Base-by-base conservation (phyloP, 2,329 filamentous ascomycete genomes). In the Lecanicillium sp. region DNA sequence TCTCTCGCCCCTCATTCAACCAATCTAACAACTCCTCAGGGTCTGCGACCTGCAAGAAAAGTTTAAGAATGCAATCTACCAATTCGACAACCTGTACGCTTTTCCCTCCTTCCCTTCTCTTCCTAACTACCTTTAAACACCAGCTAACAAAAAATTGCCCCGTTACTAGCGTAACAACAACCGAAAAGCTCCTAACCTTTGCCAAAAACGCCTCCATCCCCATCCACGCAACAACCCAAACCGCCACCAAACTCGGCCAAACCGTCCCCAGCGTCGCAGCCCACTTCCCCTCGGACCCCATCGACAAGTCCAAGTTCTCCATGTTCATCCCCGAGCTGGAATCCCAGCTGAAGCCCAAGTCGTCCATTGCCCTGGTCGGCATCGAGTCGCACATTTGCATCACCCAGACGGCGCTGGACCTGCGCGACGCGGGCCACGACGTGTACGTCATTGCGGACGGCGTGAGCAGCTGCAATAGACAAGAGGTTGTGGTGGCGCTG, bases 331-430 rank as follows among this genome's bases (percentile, higher is more conserved):
- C 86, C 0, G 70, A 80, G 29, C 66, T 95, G 31, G 64, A 70
- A 18, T 46, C 50, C 45, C 25, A 51, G 33, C 50, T 62, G 15
- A 45, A 53, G 1, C 51, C 60, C 1, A 55, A 55, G 1, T 64
- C 75, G 16, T 73, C 81, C 51, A 73, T 87, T 38, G 82, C 85
- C 40, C 78, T 96, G 45, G 82, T 95, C 13, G 90, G 90, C 28
- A 95, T 96, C 56, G 90, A 96, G 64, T 77, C 78, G 29, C 90
- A 96, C 63, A 92, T 96, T 57, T 96, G 90, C 68, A 80, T 96
- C 20, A 89, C 86, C 44, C 90, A 96, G 70, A 95, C 90, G 30
- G 78, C 85, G 13, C 70, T 95, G 30, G 90, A 95, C 64, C 65
- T 94, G 35, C 65, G 92, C 31, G 67, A 69, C 16, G 71, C 72